Conservation (phyloP, 1,284 basidiomycete species). For the Ceratobasidium sp. region DNA sequence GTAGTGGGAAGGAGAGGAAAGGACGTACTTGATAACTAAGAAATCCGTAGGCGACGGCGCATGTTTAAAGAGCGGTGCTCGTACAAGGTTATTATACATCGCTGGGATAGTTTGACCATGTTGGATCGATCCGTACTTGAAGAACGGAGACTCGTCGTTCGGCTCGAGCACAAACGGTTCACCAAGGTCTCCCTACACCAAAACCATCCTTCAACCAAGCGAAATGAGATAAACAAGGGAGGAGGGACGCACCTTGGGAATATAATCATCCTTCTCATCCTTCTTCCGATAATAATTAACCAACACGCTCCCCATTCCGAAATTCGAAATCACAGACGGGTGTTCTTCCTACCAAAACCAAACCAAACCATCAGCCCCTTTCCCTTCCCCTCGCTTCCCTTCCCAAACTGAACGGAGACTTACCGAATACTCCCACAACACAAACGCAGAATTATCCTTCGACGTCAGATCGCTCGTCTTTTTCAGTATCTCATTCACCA, state of each 20-base stretch:
- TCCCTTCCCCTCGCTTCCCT: conserved; percentile 22
- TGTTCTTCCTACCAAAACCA: conserved; percentile 84
- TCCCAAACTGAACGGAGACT: conserved; percentile 55
- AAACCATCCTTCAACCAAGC: conserved; percentile 1
- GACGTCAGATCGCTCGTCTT: conserved; percentile 85
- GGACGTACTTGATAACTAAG: conserved; percentile 80
- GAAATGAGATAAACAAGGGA: not conserved
- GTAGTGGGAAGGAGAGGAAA: not conserved
- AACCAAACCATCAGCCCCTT: conserved; percentile 22
- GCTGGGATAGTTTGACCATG: conserved; percentile 94
- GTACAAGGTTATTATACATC: conserved; percentile 94
- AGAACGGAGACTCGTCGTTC: conserved; percentile 96
- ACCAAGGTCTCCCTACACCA: conserved; percentile 83
- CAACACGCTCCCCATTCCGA: conserved; percentile 97
- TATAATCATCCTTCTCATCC: conserved; percentile 91
- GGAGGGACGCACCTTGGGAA: conserved; percentile 79
- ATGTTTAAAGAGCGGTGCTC: conserved; percentile 95
- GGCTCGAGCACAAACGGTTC: conserved; percentile 97
- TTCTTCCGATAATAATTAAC: conserved; percentile 99
- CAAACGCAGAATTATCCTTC: conserved; percentile 90
- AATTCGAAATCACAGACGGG: conserved; percentile 93
- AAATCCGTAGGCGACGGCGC: conserved; percentile 92
- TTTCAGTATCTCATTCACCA: conserved; percentile 81
- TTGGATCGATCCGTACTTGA: conserved; percentile 95
- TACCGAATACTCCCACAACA: conserved; percentile 93